These are phyloP conservation scores for Ulota crispa DNA, from an alignment of 225 moss, liverwort and hornwort genomes.

Conservation along the genomic window DNA sequence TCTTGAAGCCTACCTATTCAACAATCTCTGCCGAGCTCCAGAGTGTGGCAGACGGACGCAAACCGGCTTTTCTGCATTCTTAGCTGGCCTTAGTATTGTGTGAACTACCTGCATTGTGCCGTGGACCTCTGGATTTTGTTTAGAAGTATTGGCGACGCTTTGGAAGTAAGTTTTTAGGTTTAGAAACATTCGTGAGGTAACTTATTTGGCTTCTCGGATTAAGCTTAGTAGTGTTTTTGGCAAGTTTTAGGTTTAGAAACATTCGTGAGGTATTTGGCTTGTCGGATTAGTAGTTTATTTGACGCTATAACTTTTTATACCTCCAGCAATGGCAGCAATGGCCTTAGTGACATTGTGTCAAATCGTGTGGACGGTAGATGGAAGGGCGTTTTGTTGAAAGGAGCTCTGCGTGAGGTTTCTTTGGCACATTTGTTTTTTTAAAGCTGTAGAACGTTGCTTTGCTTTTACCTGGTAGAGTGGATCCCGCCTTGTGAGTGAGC, in stretches of 20 bases:
- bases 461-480: background rate
- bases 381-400: slow-evolving; percentile 10
- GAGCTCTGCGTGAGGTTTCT: background rate
- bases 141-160: too few relatives aligned
- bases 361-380: background rate
- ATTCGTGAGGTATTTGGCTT: background rate
- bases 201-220: too few relatives aligned
- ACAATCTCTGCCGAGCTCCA: slow-evolving; percentile 1
- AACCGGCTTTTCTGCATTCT: background rate
- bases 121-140: background rate
- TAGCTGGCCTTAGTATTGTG: background rate
- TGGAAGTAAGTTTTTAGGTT: too few relatives aligned
- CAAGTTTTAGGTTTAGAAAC: slow-evolving; percentile 14
- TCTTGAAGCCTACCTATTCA: slow-evolving; percentile 22
- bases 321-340: too few relatives aligned
- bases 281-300: background rate
- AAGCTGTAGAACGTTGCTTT: background rate
- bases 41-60: background rate
- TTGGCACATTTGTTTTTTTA: background rate
- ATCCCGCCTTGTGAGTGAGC: background rate
- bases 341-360: background rate
- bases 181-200: background rate
- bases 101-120: slow-evolving; percentile 11
- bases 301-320: too few relatives aligned
- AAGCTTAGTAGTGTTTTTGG: too few relatives aligned